These are phyloP conservation scores for Boletales sp. DNA, from an alignment of 768 basidiomycete species.

Conservation along the genomic window DNA sequence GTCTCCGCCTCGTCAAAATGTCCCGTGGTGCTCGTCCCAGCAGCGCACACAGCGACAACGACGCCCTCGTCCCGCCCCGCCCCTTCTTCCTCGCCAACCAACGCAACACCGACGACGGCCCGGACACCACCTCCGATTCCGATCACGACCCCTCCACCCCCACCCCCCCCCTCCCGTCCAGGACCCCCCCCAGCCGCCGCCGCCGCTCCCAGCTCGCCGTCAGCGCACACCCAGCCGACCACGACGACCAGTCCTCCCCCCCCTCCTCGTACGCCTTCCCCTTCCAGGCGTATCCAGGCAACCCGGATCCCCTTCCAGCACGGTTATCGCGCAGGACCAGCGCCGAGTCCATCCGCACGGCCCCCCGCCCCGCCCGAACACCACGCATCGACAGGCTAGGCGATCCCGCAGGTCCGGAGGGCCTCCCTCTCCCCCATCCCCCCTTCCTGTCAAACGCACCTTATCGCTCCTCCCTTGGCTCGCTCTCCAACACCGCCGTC, in stretches of 20 bases:
- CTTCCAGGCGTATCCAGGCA: constrained; percentile 63
- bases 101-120: constrained; percentile 18
- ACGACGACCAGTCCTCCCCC: constrained; percentile 27
- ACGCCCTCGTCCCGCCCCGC: constrained; percentile 25
- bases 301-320: constrained; percentile 55
- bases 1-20: too few relatives aligned
- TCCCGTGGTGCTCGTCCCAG: too few relatives aligned
- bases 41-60: background rate
- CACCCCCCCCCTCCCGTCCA: constrained; percentile 20
- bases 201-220: constrained; percentile 25
- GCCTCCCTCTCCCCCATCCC: constrained; percentile 42
- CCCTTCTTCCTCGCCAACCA: constrained; percentile 34
- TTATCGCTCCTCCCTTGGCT: constrained; percentile 34
- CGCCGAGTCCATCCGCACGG: constrained; percentile 34
- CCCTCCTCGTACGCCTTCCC: constrained; percentile 45
- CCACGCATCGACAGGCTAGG: constrained; percentile 20
- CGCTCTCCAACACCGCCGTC: constrained; percentile 22
- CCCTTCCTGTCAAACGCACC: constrained; percentile 43
- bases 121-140: constrained; percentile 29
- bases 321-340: constrained; percentile 46
- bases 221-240: constrained; percentile 15
- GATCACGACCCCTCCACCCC: constrained; percentile 20
- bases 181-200: constrained; percentile 18
- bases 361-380: constrained; percentile 8
- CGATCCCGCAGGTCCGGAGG: constrained; percentile 12